These are phyloP conservation scores for Pythium dissimile DNA, from an alignment of 352 stramenopile species.

Conservation along the genomic window DNA sequence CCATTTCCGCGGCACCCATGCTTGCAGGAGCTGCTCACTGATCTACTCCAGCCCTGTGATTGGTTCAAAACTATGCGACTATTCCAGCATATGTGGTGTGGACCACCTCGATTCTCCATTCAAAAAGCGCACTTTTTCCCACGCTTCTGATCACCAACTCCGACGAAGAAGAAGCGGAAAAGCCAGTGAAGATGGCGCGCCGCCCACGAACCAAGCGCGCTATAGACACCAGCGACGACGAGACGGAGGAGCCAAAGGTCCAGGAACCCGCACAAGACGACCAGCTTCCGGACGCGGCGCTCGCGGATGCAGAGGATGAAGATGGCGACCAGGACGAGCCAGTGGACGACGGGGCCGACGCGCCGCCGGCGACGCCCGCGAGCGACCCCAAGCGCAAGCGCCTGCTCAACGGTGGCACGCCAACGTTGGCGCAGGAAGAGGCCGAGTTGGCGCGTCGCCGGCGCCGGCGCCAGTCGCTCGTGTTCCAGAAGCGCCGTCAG, in stretches of 20 bases:
- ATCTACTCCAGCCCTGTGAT: too few relatives aligned
- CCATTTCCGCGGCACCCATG: not conserved
- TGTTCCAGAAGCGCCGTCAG: conserved; percentile 65
- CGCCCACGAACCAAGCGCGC: conserved; percentile 12
- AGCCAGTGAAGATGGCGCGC: conserved; percentile 4
- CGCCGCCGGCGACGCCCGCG: conserved; percentile 4
- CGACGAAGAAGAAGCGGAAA: not conserved
- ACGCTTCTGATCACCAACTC: not conserved
- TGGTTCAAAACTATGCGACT: conserved; percentile 1
- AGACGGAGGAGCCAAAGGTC: conserved; percentile 26
- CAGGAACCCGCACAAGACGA: conserved; percentile 31
- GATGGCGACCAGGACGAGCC: conserved; percentile 2
- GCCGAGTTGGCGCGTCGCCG: conserved; percentile 63
- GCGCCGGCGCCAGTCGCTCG: conserved; percentile 57
- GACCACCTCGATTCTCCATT: conserved; percentile 3
- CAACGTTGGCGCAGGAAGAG: conserved; percentile 46
- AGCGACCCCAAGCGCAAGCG: conserved; percentile 42
- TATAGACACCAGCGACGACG: conserved; percentile 27
- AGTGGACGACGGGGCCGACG: not conserved
- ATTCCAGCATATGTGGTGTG: not conserved
- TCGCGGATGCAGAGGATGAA: not conserved
- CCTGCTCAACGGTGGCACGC: conserved; percentile 11
- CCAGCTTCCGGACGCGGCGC: conserved; percentile 9
- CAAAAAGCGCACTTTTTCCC: conserved; percentile 11
- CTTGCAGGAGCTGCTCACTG: not conserved